Base-by-base conservation (phyloP, 768 basidiomycete genomes). In the Trametes meyenii region DNA sequence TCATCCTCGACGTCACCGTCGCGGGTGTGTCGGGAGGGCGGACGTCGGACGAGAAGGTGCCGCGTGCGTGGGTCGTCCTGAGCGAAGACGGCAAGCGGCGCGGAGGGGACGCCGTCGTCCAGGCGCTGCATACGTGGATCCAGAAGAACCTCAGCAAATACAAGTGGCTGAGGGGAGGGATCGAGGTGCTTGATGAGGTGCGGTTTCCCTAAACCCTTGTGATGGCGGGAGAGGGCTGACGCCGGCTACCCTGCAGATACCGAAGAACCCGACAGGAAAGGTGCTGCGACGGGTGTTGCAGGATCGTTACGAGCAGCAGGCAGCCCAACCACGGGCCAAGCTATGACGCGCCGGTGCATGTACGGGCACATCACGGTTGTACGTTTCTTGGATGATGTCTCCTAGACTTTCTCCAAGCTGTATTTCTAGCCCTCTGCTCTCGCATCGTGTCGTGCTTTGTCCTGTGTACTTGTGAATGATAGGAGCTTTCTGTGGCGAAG, bases 21-120 rank as follows among this genome's bases (percentile, higher is more conserved):
- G 89, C 87, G 0, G 91, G 91, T 14, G 88, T 94, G 1, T 81
- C 78, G 19, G 89, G 89, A 26, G 88, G 85, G 0, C 85, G 87
- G 3, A 86, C 86, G 0, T 77, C 78, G 0, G 89, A 91, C 67
- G 91, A 92, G 74, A 85, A 85, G 66, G 79, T 88, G 1, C 90
- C 91, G 0, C 83, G 86, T 1, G 92, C 92, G 1, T 93, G 91
- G 91, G 68, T 93, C 44, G 88, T 92, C 0, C 73, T 92, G 7
- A 88, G 85, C 58, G 63, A 74, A 0, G 68, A 70, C 0, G 91
- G 92, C 7, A 80, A 78, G 67, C 76, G 74, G 44, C 67, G 78
- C 5, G 87, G 88, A 72, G 66, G 62, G 35, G 56, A 66, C 6
- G 67, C 70, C 40, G 81, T 79, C 7, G 68, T 81, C 2, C 72